Evolutionary conservation across 495 filamentous ascomycete genomes (phyloP).

Genomic region (Penicillium cataractarum): DNA sequence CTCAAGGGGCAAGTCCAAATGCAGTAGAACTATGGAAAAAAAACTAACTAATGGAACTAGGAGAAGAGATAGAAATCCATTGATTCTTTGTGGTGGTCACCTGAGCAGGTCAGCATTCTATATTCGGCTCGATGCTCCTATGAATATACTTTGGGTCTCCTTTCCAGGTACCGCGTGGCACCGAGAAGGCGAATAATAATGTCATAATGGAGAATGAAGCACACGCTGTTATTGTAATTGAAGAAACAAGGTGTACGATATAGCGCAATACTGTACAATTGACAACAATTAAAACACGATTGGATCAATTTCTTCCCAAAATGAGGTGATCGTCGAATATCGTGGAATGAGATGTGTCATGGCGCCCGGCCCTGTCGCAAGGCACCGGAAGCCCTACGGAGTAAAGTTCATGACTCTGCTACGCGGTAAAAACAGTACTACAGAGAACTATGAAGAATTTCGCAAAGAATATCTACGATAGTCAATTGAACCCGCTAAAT

Average conservation of each 20-base stretch:
- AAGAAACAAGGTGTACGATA: no score
- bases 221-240: background rate
- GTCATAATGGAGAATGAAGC: background rate
- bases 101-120: background rate
- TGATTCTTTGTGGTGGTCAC: background rate
- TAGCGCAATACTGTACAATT: background rate
- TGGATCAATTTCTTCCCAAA: background rate
- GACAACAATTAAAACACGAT: background rate
- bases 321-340: constrained; percentile 29
- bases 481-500: constrained; percentile 8
- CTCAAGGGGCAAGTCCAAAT: background rate
- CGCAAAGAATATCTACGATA: background rate
- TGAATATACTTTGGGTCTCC: background rate
- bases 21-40: constrained; percentile 1
- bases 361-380: constrained; percentile 8
- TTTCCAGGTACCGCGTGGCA: background rate
- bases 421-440: background rate
- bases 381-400: constrained; percentile 7
- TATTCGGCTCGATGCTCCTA: background rate
- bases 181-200: background rate
- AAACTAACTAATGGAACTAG: background rate
- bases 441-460: background rate
- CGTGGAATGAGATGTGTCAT: constrained; percentile 37
- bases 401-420: background rate
- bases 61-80: background rate